Conservation (phyloP, 2,329 filamentous ascomycete genomes). For the Penicillium sp. region DNA sequence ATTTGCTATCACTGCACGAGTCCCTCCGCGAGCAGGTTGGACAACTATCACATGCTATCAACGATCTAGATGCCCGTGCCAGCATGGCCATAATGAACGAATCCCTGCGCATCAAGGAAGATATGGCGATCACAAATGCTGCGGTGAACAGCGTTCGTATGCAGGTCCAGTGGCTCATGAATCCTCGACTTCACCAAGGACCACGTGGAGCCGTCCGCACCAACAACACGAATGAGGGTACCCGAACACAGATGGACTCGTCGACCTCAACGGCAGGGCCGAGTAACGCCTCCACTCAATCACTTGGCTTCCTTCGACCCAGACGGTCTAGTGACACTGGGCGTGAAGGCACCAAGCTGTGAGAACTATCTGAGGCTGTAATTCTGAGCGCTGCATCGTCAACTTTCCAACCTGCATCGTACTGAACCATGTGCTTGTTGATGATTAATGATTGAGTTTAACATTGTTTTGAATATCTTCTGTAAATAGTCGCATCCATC, state of each 20-base stretch:
- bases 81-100: constrained; percentile 66
- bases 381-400: background rate
- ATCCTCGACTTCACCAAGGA: constrained; percentile 53
- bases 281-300: constrained; percentile 24
- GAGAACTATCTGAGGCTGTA: background rate
- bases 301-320: constrained; percentile 27
- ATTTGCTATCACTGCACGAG: constrained; percentile 63
- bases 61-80: constrained; percentile 61
- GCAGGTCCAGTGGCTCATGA: constrained; percentile 65
- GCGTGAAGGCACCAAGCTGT: constrained; percentile 45
- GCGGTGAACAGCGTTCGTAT: constrained; percentile 60
- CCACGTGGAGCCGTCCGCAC: constrained; percentile 28
- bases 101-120: constrained; percentile 61
- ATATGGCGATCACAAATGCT: constrained; percentile 62
- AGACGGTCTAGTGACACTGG: constrained; percentile 43
- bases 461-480: background rate
- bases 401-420: background rate
- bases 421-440: background rate
- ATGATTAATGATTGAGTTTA: constrained; percentile 2
- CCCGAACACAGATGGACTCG: constrained; percentile 19
- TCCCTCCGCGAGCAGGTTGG: constrained; percentile 61
- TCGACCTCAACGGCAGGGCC: constrained; percentile 28
- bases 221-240: constrained; percentile 15
- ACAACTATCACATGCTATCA: constrained; percentile 56
- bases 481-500: background rate